Conservation (phyloP, 176 grass and related monocot genomes). For the Echinochloa phyllopogon region DNA sequence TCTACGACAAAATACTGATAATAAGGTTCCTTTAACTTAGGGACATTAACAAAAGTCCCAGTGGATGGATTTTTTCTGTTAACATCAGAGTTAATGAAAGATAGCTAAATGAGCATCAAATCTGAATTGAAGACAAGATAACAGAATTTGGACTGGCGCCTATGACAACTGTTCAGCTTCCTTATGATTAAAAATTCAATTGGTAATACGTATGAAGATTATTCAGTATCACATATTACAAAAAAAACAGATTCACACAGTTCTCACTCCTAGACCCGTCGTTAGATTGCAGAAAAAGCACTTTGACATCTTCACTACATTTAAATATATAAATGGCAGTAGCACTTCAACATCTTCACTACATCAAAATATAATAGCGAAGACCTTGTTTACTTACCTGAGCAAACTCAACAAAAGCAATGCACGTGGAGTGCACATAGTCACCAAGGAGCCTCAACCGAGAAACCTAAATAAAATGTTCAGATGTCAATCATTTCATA, state of each 20-base stretch:
- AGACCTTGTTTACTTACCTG: slow-evolving; percentile 59
- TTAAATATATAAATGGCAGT: not conserved
- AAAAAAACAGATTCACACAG: not conserved
- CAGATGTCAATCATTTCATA: slow-evolving; percentile 5
- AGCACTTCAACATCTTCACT: slow-evolving; percentile 1
- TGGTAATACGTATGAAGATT: not conserved
- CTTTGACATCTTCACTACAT: not conserved
- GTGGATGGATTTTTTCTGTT: not conserved
- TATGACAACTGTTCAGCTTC: not conserved
- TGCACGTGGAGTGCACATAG: slow-evolving; percentile 84
- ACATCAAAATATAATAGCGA: slow-evolving; percentile 10
- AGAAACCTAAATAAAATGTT: slow-evolving; percentile 68
- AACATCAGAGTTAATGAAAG: not conserved
- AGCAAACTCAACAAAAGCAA: slow-evolving; percentile 97
- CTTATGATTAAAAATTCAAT: not conserved
- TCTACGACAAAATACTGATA: not conserved
- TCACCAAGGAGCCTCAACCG: slow-evolving; percentile 89
- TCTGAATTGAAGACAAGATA: not conserved
- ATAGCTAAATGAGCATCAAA: slow-evolving; percentile 27
- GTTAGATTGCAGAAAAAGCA: not conserved
- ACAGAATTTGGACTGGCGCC: not conserved
- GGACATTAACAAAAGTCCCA: not conserved
- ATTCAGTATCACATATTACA: not conserved
- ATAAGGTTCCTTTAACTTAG: not conserved
- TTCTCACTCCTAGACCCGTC: not conserved